phyloP scores from a whole-genome alignment of 768 basidiomycete species.

The Boletus eberwhitei region DNA sequence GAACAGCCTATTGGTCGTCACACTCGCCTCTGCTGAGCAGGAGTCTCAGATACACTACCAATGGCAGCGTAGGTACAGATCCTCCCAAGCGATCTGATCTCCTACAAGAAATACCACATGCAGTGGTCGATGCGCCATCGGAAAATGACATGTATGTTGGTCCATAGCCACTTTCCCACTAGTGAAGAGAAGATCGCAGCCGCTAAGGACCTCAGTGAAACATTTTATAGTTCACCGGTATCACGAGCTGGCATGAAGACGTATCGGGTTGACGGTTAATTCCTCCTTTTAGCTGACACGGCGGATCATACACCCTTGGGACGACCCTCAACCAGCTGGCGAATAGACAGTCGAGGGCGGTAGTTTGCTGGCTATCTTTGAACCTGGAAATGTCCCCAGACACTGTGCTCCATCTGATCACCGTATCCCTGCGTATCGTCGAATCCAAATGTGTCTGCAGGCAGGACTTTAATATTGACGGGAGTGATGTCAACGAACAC shows the following conservation, averaged over 20 bases:
- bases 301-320: slow-evolving; percentile 3
- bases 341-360: background rate
- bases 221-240: background rate
- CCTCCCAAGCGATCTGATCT: slow-evolving; percentile 1
- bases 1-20: background rate
- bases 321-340: background rate
- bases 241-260: no score
- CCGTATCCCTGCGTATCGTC: background rate
- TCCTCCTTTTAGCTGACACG: background rate
- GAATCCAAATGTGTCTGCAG: background rate
- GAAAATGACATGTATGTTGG: no score
- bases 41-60: background rate
- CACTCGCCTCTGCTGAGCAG: background rate
- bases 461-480: background rate
- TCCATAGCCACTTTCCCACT: no score
- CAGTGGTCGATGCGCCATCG: no score
- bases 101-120: background rate
- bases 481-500: background rate
- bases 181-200: no score
- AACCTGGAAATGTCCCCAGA: slow-evolving; percentile 1
- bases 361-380: background rate
- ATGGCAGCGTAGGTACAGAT: background rate
- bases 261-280: background rate
- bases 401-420: slow-evolving; percentile 3
- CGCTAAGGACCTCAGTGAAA: no score